Percentiles rank a stretch among this genome's conserved stretches.
Conservation (phyloP, 139 green algal species). For the Trebouxia sp. region DNA sequence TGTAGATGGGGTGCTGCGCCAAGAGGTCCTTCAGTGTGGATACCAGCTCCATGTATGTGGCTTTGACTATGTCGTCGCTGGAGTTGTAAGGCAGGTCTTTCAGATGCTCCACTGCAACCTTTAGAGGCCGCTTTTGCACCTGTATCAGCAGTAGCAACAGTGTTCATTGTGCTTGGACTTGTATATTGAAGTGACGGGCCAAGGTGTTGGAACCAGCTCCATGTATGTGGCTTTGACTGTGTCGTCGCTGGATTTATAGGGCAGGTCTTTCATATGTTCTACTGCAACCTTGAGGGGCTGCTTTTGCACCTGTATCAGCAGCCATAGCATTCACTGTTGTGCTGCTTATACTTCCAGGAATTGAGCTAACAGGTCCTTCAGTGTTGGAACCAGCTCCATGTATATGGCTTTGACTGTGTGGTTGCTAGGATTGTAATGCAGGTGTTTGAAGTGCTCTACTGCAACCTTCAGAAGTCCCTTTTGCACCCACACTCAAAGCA, state of each 20-base stretch:
- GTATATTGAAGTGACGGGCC: background rate
- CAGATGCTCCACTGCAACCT: slow-evolving; percentile 83
- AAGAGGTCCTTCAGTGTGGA: slow-evolving; percentile 94
- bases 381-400: slow-evolving; percentile 93
- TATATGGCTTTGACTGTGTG: slow-evolving; percentile 89
- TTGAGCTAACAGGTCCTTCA: background rate
- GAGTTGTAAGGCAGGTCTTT: slow-evolving; percentile 79
- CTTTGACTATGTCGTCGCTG: slow-evolving; percentile 83
- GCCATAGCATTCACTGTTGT: background rate
- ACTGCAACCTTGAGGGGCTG: slow-evolving; percentile 82
- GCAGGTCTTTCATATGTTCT: slow-evolving; percentile 82
- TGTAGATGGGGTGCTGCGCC: slow-evolving; percentile 93
- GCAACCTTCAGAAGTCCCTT: slow-evolving; percentile 75
- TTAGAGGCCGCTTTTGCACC: slow-evolving; percentile 64
- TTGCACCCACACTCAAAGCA: background rate
- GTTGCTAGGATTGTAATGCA: slow-evolving; percentile 71
- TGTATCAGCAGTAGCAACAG: background rate
- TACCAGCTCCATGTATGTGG: slow-evolving; percentile 94
- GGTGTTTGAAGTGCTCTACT: slow-evolving; percentile 86
- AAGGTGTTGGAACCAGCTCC: slow-evolving; percentile 87
- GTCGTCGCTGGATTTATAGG: slow-evolving; percentile 78
- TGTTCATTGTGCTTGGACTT: background rate
- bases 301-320: slow-evolving; percentile 18
- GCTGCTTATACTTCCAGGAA: background rate
- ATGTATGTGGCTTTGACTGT: slow-evolving; percentile 91